Base-by-base conservation (phyloP, 2,329 filamentous ascomycete genomes). In the Penicillium sp. region DNA sequence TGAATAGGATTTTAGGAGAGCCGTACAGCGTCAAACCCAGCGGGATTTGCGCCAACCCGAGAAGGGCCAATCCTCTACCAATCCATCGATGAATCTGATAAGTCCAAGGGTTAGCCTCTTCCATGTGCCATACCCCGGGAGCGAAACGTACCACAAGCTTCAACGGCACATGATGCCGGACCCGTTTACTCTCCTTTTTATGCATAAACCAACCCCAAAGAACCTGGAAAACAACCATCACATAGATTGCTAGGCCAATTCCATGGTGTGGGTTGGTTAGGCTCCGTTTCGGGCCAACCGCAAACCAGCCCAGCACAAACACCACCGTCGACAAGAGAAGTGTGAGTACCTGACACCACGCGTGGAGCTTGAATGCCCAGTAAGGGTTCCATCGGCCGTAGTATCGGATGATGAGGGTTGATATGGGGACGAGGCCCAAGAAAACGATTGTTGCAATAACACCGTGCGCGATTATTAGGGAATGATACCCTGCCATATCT, bases 1-100 rank as follows among this genome's bases (percentile, higher is more conserved):
- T 88, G 75, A 98, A 99, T 3, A 93, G 84, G 40, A 85, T 86
- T 71, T 90, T 88, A 5, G 95, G 94, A 33, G 93, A 97, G 6
- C 95, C 95, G 72, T 97, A 99, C 1, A 99, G 83, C 0, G 93
- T 93, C 51, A 99, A 83, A 0, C 95, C 95, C 0, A 99, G 83
- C 0, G 95, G 91, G 12, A 99, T 87, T 75, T 99, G 95, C 3
- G 89, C 85, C 67, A 98, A 88, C 0, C 92, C 95, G 4, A 99
- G 82, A 19, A 98, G 78, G 2, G 91, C 90, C 70, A 94, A 87
- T 0, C 86, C 81, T 60, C 93, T 85, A 19, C 95, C 95, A 19
- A 91, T 80, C 92, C 95, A 97, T 74, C 93, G 91, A 79, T 99
- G 95, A 45, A 98, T 77, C 84, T 91, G 17, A 22, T 22, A 17